Base-by-base conservation (phyloP, 164 flowering plant genomes). In the Kalanchoe fedtschenkoi region DNA sequence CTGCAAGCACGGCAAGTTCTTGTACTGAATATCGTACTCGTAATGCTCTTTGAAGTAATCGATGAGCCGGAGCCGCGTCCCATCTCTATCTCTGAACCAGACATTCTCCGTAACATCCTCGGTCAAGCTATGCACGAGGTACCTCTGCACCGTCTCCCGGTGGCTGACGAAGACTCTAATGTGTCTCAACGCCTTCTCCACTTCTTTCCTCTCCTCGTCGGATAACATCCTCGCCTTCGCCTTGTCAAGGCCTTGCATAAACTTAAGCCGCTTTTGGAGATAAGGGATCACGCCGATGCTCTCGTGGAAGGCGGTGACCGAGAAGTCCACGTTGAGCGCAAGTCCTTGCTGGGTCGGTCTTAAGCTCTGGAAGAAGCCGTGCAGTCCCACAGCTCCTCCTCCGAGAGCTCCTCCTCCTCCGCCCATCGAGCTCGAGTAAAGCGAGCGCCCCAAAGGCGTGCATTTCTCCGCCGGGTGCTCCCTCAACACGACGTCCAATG, bases 261-360 rank as follows among this genome's bases (percentile, higher is more conserved):
- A 92, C 29, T 77, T 83, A 7, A 88, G 72, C 10, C 93, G 82
- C 76, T 86, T 92, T 67, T 89, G 89, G 73, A 92, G 69, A 71
- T 83, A 92, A 1, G 82, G 76, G 24, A 92, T 82, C 34, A 89
- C 81, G n/a, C 88, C 95, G 24, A 92, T 83, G 67, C 98, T 92
- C 72, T 92, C 96, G 43, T 92, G 98, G 68, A 92, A 92, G 39
- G 98, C 91, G 2, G 91, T 82, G 46, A 92, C 93, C 0, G 98
- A 83, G 64, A 84, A 80, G 67, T 92, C 96, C 15, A 92, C 83
- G 70, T 92, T 92, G 59, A 92, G 87, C 41, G 98, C 86, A 55
- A 92, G 83, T 14, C 98, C 98, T 79, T 86, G 96, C 64, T 92
- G 88, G 3, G 96, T 89, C 58, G 91, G 95, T 65, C 98, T 73